Evolutionary conservation across 192 early-diverging fungal genomes (phyloP), one percentile per base, ranked within the genome.

Genomic region (Backusella morwellensis): DNA sequence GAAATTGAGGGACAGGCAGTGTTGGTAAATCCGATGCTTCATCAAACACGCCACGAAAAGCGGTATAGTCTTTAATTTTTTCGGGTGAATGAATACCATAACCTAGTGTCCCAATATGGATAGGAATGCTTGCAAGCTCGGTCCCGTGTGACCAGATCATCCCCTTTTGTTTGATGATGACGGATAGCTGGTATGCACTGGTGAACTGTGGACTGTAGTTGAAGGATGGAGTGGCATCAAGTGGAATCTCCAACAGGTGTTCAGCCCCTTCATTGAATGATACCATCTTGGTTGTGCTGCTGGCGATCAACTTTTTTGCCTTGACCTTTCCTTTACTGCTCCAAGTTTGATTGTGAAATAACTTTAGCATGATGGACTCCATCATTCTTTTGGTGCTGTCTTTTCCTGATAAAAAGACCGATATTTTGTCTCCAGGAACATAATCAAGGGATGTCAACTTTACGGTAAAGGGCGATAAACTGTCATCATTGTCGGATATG

Each of bases 361-460:
- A 21, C 23, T 21, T 70, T 11, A 70, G 3, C 1, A 23, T 40
- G 19, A 70, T n/a, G 1, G 68, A 40, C 41, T 70, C 68, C 1
- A 70, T 70, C 0, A 7, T 40, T 23, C 40, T 35, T 12, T 70
- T 70, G 21, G 2, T 35, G 4, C 1, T 23, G 1, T 23, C 21
- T n/a, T 26, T 36, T 9, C 19, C 35, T 70, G n/a, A 38, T 70
- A 70, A 38, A 23, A 12, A 23, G 4, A 70, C 35, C 0, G 38
- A 35, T 9, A 70, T 70, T 11, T 17, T 70, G 36, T 70, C 68
- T 40, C 68, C 68, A 70, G 68, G 68, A 21, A 70, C 68, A 40
- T 70, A 70, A 23, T 70, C 68, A 11, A 70, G 36, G 11, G 68
- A 70, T 9, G 36, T 7, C 3, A 70, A 4, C n/a, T 40, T 70